Evolutionary conservation across 495 filamentous ascomycete genomes (phyloP), one percentile per base, ranked within the genome.

Genomic region (Clavariopsis aquatica): DNA sequence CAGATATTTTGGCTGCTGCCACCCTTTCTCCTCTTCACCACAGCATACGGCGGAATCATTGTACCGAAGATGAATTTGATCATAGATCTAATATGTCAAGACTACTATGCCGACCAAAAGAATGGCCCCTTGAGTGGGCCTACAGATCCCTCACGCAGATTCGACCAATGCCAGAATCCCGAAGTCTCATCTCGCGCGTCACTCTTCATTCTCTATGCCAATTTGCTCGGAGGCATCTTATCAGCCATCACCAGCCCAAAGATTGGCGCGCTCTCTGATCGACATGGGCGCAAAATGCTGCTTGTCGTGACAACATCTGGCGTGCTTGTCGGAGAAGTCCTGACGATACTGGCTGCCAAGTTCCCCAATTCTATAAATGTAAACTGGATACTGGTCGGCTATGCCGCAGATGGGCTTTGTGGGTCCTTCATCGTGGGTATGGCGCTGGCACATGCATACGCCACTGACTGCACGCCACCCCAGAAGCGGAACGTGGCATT

Each of bases 1-100:
- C 57, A 96, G 90, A 83, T 96, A 36, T 90, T 82, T 74, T 98
- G 93, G 91, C 77, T 98, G 17, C 69, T 98, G 10, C 85, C 83
- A 0, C 87, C 90, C 3, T 91, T 90, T 73, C 77, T 88, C 24
- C 71, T 95, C 7, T 91, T 87, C 72, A 88, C 90, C 0, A 77
- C 96, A 46, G 92, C 91, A 0, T 91, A 92, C 71, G 94, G 94
- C 22, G 92, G 89, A 65, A 81, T 87, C 24, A 76, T 90, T 2
- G 90, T 95, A 3, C 90, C 89, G 9, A 91, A 84, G 73, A 77
- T 95, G 38, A 90, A 95, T 70, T 75, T 96, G 71, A 90, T 93
- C 68, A 78, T 94, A 54, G 78, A 83, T 41, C 81, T 98, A 9
- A 82, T 97, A 62, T 98, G 94, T 75, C 79, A 85, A 43, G 80